Evolutionary conservation across 164 flowering plant species (phyloP).

Genomic region (Platanus orientalis): DNA sequence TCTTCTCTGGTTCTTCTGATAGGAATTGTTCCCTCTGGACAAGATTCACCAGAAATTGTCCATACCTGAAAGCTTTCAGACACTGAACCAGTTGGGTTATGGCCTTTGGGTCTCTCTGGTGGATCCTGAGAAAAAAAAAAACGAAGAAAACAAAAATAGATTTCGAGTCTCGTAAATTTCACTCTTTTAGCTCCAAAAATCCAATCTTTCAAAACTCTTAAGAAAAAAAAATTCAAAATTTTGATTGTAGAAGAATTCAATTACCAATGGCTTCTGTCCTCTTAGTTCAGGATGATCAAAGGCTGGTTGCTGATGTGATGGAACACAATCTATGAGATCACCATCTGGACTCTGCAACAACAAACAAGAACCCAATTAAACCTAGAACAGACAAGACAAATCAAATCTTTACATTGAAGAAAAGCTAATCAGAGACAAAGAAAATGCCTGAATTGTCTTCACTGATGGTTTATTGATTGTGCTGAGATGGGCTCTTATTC

Average conservation of each 20-base stretch:
- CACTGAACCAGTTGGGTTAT: constrained; percentile 20
- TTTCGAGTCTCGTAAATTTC: background rate
- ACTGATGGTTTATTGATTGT: constrained; percentile 81
- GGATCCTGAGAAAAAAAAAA: constrained; percentile 47
- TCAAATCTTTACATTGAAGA: background rate
- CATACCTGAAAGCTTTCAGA: constrained; percentile 62
- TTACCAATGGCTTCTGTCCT: constrained; percentile 55
- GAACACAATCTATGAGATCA: constrained; percentile 56
- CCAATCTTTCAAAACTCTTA: background rate
- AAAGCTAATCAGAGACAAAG: background rate
- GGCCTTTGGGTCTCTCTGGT: constrained; percentile 73
- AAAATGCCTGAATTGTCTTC: constrained; percentile 79
- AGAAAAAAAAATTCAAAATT: background rate
- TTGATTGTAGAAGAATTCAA: background rate
- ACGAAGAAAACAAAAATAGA: too few species aligned
- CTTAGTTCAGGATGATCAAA: constrained; percentile 50
- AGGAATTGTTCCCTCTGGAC: constrained; percentile 89
- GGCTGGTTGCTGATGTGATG: constrained; percentile 53
- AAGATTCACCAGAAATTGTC: constrained; percentile 61
- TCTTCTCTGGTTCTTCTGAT: constrained; percentile 82
- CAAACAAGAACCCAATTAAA: background rate
- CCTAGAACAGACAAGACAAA: background rate
- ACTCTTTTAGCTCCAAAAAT: background rate
- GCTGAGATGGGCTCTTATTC: constrained; percentile 52
- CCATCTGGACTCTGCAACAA: constrained; percentile 57